phyloP scores from a whole-genome alignment of 805 yeast genomes.

The Saccharomycopsis schoenii region DNA sequence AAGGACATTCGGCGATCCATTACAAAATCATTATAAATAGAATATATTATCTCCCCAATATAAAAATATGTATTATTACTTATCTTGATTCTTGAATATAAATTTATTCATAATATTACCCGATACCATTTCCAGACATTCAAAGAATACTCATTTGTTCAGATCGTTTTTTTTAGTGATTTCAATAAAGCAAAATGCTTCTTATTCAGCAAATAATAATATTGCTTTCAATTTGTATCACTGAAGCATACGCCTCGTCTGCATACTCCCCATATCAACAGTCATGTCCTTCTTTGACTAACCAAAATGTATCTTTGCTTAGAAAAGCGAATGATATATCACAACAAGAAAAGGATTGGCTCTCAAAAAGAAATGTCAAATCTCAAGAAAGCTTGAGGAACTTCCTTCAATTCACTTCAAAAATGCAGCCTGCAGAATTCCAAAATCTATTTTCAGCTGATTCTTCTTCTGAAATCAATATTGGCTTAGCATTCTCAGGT shows the following conservation, averaged over 20 bases:
- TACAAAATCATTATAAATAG: too few species aligned
- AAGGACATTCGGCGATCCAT: too few species aligned
- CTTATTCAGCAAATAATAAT: neutral
- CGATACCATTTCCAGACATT: too few species aligned
- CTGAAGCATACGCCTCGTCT: neutral
- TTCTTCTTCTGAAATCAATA: constrained; percentile 26
- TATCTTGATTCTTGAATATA: too few species aligned
- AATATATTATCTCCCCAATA: too few species aligned
- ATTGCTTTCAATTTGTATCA: neutral
- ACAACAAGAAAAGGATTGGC: constrained; percentile 41
- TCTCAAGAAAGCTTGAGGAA: constrained; percentile 37
- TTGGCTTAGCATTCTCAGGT: constrained; percentile 62
- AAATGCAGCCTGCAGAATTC: constrained; percentile 18
- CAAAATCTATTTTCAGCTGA: constrained; percentile 24
- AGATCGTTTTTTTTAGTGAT: too few species aligned
- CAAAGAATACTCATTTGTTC: too few species aligned
- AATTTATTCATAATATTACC: too few species aligned
- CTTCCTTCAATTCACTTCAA: constrained; percentile 31
- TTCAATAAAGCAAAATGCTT: neutral
- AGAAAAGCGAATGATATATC: constrained; percentile 37
- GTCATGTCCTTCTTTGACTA: constrained; percentile 35
- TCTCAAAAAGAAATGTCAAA: constrained; percentile 35
- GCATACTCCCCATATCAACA: constrained; percentile 49
- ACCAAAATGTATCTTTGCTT: constrained; percentile 23
- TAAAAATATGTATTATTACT: too few species aligned